Base-by-base conservation (phyloP, 495 filamentous ascomycete species). In the Penicillium nucicola region DNA sequence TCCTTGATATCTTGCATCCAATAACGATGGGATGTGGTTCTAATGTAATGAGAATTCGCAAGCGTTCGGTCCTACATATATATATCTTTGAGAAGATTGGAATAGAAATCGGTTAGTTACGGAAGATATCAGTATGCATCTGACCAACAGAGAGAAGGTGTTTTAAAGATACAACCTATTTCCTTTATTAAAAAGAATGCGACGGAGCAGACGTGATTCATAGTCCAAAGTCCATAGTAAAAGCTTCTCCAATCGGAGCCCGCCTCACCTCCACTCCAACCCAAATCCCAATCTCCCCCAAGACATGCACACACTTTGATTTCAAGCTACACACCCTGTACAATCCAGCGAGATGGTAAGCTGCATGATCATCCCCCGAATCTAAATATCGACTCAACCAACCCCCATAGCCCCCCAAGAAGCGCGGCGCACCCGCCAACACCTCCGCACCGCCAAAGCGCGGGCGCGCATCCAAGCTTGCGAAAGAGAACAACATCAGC, bases 401-500 rank as follows among this genome's bases (percentile, higher is more conserved):
- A 15, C 30, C 18, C 10, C 9, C 3, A 38, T 50, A 76, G 69
- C 70, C 71, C 50, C 68, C 71, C 38, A 71, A 69, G 60, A 70
- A 67, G 61, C 69, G 71, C 58, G 55, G 60, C 56, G 66, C 61
- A 31, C 49, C 65, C 42, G 34, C 59, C 40, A 54, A 55, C 60
- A 50, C 55, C 56, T 53, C 63, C 51, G 53, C 66, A 46, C 38
- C 63, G 20, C 64, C 68, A 20, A 79, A 70, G 58, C 78, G 79
- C 61, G 57, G 69, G 15, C 77, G 79, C 39, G 82, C 78, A 55
- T 95, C 91, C 56, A 92, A 90, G 64, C 88, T 95, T 51, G 91
- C 92, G 3, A 88, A 88, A 66, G 88, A 93, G 54, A 83, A 97
- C 76, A 80, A 88, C 65, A 84, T 98, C 66, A 85, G 83, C 22